These are phyloP conservation scores for Leccinum angustisporum DNA, from an alignment of 1,284 basidiomycete genomes.

Conservation along the genomic window DNA sequence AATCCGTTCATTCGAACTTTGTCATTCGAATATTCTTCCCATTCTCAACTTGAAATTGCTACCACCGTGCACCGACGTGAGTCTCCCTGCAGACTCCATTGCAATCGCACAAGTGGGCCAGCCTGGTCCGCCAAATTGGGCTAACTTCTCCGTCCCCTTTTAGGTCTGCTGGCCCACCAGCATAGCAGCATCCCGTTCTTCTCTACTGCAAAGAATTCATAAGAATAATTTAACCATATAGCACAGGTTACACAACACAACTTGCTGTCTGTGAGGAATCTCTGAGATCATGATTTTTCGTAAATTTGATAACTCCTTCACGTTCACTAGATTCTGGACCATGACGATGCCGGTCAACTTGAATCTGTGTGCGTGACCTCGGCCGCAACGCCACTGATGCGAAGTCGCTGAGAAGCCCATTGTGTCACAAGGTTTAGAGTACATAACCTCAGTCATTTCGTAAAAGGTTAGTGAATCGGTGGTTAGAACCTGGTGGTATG, in stretches of 20 bases:
- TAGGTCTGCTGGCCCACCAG: background rate
- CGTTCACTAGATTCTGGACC: background rate
- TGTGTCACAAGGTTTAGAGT: background rate
- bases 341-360: background rate
- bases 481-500: no score
- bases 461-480: background rate
- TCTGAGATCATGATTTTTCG: background rate
- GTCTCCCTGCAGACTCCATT: no score
- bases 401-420: background rate
- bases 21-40: no score
- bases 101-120: background rate
- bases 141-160: background rate
- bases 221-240: background rate
- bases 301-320: background rate
- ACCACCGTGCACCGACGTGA: no score
- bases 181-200: background rate
- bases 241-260: background rate
- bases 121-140: background rate
- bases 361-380: background rate
- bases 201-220: background rate
- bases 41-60: no score
- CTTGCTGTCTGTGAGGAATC: background rate
- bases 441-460: background rate
- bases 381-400: background rate
- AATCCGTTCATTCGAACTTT: no score